phyloP scores from a whole-genome alignment of 148 eudicot genomes.

The Oxyria digyna region DNA sequence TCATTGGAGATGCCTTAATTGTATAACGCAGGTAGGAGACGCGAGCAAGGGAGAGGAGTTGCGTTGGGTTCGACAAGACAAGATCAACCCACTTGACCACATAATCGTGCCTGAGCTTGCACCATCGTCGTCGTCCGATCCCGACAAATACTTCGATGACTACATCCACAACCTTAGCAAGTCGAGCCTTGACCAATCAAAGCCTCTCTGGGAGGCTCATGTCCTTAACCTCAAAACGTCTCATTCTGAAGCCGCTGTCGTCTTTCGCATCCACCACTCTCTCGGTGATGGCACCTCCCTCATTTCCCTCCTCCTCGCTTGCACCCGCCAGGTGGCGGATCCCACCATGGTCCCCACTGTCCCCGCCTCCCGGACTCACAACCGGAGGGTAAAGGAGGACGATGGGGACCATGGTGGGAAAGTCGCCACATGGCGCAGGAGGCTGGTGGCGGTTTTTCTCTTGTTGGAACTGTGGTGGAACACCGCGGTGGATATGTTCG shows the following conservation, averaged over 20 bases:
- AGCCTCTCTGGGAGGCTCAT: slow-evolving; percentile 27
- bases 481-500: slow-evolving; percentile 10
- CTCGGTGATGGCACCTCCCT: slow-evolving; percentile 24
- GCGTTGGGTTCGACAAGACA: slow-evolving; percentile 15
- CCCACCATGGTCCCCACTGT: slow-evolving; percentile 12
- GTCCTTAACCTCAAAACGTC: slow-evolving; percentile 19
- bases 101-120: slow-evolving; percentile 11
- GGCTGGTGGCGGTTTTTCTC: slow-evolving; percentile 1
- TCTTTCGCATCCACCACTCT: slow-evolving; percentile 22
- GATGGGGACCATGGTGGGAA: not conserved
- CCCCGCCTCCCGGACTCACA: slow-evolving; percentile 6
- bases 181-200: slow-evolving; percentile 14
- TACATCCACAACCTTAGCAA: slow-evolving; percentile 20
- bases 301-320: slow-evolving; percentile 21
- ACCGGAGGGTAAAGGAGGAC: slow-evolving; percentile 1
- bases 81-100: slow-evolving; percentile 15
- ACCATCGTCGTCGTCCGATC: not conserved
- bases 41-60: slow-evolving; percentile 21
- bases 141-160: slow-evolving; percentile 22
- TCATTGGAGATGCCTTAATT: too few species aligned
- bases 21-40: slow-evolving; percentile 28
- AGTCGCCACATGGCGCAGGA: slow-evolving; percentile 6
- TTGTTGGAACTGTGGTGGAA: slow-evolving; percentile 15
- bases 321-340: slow-evolving; percentile 17
- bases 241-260: slow-evolving; percentile 3